Evolutionary conservation across 2,329 filamentous ascomycete species (phyloP).

Genomic region (Chaetomiaceae sp.): DNA sequence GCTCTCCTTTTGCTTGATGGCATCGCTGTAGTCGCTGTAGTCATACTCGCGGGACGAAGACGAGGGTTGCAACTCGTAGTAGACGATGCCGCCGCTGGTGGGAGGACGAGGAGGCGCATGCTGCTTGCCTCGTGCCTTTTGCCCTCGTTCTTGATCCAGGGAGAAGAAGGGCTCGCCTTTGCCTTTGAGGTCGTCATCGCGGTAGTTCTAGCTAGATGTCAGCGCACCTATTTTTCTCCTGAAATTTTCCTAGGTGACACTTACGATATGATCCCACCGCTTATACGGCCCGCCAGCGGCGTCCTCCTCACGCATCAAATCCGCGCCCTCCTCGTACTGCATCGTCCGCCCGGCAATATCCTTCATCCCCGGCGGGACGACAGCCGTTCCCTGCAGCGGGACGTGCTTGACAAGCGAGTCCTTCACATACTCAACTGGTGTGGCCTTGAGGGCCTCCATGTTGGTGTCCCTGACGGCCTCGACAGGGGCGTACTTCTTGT

Average conservation of each 20-base stretch:
- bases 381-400: slow-evolving; percentile 75
- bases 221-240: neutral
- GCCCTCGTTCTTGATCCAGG: slow-evolving; percentile 63
- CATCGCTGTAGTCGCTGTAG: neutral
- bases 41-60: neutral
- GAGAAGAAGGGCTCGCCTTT: slow-evolving; percentile 75
- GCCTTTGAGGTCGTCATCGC: slow-evolving; percentile 73
- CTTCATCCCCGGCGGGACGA: slow-evolving; percentile 65
- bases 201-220: slow-evolving; percentile 53
- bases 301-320: slow-evolving; percentile 72
- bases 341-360: slow-evolving; percentile 68
- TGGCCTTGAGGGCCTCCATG: slow-evolving; percentile 72
- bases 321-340: slow-evolving; percentile 78
- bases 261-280: slow-evolving; percentile 68
- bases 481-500: slow-evolving; percentile 61
- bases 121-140: slow-evolving; percentile 39
- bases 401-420: slow-evolving; percentile 70
- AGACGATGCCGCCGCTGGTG: slow-evolving; percentile 29
- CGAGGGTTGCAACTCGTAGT: slow-evolving; percentile 49
- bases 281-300: slow-evolving; percentile 70
- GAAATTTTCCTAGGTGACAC: slow-evolving; percentile 28
- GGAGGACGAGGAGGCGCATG: slow-evolving; percentile 24
- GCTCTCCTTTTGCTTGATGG: slow-evolving; percentile 20
- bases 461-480: slow-evolving; percentile 72
- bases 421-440: slow-evolving; percentile 69